Percentiles rank a stretch among this genome's conserved stretches.
Evolutionary conservation across 192 early-diverging fungal genomes (phyloP).

Genomic region (Geosiphon pyriformis): DNA sequence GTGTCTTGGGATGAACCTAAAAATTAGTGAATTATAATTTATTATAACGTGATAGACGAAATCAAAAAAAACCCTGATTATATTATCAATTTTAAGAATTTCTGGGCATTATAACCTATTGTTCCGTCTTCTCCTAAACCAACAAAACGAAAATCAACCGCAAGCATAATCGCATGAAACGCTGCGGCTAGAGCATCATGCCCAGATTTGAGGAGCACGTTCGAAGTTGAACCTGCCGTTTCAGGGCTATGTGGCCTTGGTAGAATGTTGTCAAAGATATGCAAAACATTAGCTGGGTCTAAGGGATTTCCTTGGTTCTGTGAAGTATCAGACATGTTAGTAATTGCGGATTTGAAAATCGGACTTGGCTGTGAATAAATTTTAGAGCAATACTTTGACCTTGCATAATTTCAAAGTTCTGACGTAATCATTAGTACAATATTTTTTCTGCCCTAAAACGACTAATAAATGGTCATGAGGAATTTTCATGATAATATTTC

Average conservation of each 20-base stretch:
- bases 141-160: conserved; percentile 55
- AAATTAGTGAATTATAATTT: no score
- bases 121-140: conserved; percentile 56
- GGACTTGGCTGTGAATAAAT: no score
- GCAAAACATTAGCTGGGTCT: conserved; percentile 1
- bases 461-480: no score
- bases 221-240: neutral
- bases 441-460: no score
- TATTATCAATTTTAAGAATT: no score
- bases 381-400: no score
- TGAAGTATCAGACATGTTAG: neutral
- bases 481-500: no score
- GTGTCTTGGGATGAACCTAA: conserved; percentile 30
- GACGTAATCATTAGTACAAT: no score
- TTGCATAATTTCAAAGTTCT: no score
- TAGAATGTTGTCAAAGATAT: neutral
- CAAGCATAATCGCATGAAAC: conserved; percentile 55
- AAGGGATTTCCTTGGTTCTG: neutral
- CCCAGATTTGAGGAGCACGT: conserved; percentile 26
- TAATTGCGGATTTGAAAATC: no score
- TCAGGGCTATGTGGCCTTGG: neutral
- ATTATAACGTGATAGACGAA: no score
- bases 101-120: no score
- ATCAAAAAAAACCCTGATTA: conserved; percentile 21
- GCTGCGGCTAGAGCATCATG: conserved; percentile 47